Evolutionary conservation across 805 yeast genomes (phyloP), one percentile per base, ranked within the genome.

Genomic region (Candida xiaguanensis): DNA sequence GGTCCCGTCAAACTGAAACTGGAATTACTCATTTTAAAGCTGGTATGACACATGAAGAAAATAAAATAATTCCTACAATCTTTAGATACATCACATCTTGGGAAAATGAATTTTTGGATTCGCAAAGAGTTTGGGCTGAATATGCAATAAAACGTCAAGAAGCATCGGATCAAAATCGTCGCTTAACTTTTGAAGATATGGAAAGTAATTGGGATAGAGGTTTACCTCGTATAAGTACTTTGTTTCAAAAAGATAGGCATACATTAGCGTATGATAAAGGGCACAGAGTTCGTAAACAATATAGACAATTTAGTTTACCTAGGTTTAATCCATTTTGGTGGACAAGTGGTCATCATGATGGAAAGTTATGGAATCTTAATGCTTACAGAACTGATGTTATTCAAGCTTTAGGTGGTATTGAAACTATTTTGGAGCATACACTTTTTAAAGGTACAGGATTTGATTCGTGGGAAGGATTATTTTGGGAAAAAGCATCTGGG

Each of bases 401-500:
- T 32, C 97, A 93, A 61, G 95, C 98, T 0, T 72, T 93, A 3
- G 99, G 99, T 34, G 99, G 99, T 36, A 85, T 93, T 42, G 97
- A 91, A 53, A 88, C 98, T 0, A 93, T 93, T 55, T 61, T 93
- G 44, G 98, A 91, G 53, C 99, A 93, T 52, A 89, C 98, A 0
- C 63, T 93, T 33, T 93, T 93, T 69, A 88, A 85, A 56, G 99
- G 95, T 9, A 93, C 99, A 1, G 99, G 99, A 0, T 93, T 93
- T 55, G 95, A 85, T 50, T 85, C 95, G 7, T 93, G 99, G 99
- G 99, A 93, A 65, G 98, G 99, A 4, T 67, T 93, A 18, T 93
- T 93, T 61, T 93, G 99, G 99, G 99, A 93, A 56, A 90, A 90
- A 57, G 95, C 95, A 0, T 82, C 95, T 19, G 99, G 99, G 0